These are phyloP conservation scores for Skeletonema grethae DNA, from an alignment of 108 stramenopile genomes.

Conservation along the genomic window DNA sequence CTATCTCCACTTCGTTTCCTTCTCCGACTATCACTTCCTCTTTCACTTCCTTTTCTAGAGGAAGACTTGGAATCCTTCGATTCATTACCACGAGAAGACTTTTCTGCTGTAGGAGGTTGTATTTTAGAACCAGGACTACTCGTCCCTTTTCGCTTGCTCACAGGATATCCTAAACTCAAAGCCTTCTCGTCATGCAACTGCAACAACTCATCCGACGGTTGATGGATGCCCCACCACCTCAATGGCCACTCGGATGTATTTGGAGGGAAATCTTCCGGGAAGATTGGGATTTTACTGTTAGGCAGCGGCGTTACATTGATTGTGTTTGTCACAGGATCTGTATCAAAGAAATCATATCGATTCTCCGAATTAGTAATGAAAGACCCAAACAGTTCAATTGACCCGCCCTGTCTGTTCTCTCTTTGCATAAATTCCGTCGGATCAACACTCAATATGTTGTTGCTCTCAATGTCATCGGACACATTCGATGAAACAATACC, in stretches of 20 bases:
- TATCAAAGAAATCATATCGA: constrained; percentile 40
- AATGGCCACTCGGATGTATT: constrained; percentile 43
- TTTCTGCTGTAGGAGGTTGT: neutral
- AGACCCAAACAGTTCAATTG: constrained; percentile 35
- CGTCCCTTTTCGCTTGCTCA: neutral
- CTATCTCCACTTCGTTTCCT: neutral
- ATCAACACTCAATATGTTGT: constrained; percentile 10
- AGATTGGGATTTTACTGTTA: constrained; percentile 39
- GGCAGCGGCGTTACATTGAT: constrained; percentile 34
- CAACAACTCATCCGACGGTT: constrained; percentile 29
- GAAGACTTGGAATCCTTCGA: constrained; percentile 1
- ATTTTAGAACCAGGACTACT: neutral
- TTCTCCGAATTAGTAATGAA: constrained; percentile 29
- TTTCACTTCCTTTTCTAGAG: neutral
- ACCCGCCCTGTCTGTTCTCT: neutral
- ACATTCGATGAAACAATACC: constrained; percentile 16
- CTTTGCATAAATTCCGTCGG: constrained; percentile 3
- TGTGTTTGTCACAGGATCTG: constrained; percentile 21
- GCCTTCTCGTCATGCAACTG: constrained; percentile 29
- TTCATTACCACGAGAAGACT: constrained; percentile 3
- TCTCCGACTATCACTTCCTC: neutral
- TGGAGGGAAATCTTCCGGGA: constrained; percentile 50
- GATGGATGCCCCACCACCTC: constrained; percentile 47
- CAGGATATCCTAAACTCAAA: constrained; percentile 21
- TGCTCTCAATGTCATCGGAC: neutral